A percentile compares a stretch with the other conserved stretches of the same genome.
Evolutionary conservation across 257 asterid species (phyloP).

Genomic region (Lycium ferocissimum): DNA sequence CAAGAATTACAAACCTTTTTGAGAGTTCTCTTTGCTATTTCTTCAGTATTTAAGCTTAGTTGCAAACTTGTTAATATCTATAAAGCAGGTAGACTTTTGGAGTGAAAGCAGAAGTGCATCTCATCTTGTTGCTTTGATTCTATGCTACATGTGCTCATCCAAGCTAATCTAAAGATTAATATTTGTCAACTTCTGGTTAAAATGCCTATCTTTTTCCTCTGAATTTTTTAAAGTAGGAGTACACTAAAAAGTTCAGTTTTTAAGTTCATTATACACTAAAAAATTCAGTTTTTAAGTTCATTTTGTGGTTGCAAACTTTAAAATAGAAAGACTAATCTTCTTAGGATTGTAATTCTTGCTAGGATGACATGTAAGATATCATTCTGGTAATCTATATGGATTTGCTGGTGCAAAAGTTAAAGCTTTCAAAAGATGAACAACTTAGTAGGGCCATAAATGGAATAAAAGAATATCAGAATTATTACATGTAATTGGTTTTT

Average conservation of each 20-base stretch:
- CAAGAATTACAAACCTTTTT: slow-evolving; percentile 7
- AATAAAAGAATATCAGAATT: not conserved
- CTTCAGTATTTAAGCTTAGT: not conserved
- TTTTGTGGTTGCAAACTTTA: slow-evolving; percentile 16
- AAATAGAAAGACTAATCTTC: not conserved
- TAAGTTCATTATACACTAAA: not conserved
- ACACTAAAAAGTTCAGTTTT: not conserved
- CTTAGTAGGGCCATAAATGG: not conserved
- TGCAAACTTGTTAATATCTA: slow-evolving; percentile 30
- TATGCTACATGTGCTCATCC: slow-evolving; percentile 12
- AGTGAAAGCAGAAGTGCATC: not conserved
- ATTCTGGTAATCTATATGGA: not conserved
- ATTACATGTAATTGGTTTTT: slow-evolving; percentile 2
- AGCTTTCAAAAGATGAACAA: not conserved
- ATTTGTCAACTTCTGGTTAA: slow-evolving; percentile 16
- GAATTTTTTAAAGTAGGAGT: not conserved
- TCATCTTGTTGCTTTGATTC: not conserved
- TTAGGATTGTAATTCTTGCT: slow-evolving; percentile 2
- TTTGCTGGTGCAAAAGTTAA: not conserved
- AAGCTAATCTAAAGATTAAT: not conserved
- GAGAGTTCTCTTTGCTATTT: slow-evolving; percentile 4
- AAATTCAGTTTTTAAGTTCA: not conserved
- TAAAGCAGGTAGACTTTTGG: not conserved
- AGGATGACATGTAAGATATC: not conserved
- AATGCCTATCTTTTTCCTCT: not conserved